phyloP scores from a whole-genome alignment of 345 rosid species.

The Populus alba region DNA sequence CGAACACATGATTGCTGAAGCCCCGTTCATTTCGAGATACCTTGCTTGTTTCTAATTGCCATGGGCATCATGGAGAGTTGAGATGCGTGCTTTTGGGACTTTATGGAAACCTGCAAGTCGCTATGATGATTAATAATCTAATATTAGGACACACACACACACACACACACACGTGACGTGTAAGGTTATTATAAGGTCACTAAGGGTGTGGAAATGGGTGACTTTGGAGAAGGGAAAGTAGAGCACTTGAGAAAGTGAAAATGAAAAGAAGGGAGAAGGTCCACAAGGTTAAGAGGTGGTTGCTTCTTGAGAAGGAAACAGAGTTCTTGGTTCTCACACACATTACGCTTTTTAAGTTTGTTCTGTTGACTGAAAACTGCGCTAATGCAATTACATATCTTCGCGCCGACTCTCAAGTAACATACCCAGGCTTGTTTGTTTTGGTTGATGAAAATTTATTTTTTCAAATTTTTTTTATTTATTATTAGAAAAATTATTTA shows the following conservation, averaged over 20 bases:
- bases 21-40: background rate
- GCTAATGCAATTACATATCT: background rate
- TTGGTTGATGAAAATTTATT: no score
- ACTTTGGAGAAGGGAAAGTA: background rate
- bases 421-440: no score
- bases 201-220: background rate
- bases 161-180: no score
- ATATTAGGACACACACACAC: no score
- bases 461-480: no score
- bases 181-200: background rate
- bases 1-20: background rate
- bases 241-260: background rate
- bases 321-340: background rate
- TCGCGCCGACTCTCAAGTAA: no score
- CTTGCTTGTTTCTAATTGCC: background rate
- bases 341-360: background rate
- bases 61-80: background rate
- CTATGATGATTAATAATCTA: background rate
- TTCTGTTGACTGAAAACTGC: background rate
- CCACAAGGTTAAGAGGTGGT: background rate
- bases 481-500: no score
- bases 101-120: background rate
- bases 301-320: background rate
- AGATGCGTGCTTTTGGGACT: background rate
- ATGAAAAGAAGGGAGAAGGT: background rate